A percentile compares a stretch with the other conserved stretches of the same genome.
Evolutionary conservation across 2,329 filamentous ascomycete genomes (phyloP).

Genomic region (Diaporthe batatas): DNA sequence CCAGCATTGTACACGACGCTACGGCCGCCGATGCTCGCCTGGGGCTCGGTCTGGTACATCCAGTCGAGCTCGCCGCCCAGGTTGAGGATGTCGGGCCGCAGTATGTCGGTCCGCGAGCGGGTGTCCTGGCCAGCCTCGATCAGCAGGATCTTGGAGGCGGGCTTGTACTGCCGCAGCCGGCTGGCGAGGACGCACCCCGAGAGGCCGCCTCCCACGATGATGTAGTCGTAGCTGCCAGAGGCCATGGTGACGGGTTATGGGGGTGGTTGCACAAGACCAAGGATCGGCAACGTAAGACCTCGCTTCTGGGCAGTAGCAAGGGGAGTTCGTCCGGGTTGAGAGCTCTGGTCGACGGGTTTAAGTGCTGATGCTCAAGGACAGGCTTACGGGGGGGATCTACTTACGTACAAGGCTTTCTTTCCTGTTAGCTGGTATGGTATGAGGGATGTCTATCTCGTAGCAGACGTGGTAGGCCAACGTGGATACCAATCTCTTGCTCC

Average conservation of each 20-base stretch:
- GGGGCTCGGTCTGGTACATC: slow-evolving; percentile 52
- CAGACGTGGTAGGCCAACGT: background rate
- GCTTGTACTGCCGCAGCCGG: slow-evolving; percentile 46
- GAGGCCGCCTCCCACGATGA: slow-evolving; percentile 55
- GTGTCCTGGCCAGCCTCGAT: slow-evolving; percentile 55
- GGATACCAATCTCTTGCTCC: slow-evolving; percentile 2
- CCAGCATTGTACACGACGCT: slow-evolving; percentile 49
- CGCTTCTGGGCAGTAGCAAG: background rate
- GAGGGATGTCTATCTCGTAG: background rate
- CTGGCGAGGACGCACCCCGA: slow-evolving; percentile 54
- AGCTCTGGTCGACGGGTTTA: background rate
- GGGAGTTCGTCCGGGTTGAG: background rate
- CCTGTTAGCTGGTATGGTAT: background rate
- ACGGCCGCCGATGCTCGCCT: slow-evolving; percentile 47
- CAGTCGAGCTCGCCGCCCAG: slow-evolving; percentile 53
- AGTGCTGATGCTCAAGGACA: slow-evolving; percentile 2
- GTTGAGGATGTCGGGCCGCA: slow-evolving; percentile 47
- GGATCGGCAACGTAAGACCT: background rate
- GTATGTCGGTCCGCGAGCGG: slow-evolving; percentile 46
- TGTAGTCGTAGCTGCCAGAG: slow-evolving; percentile 48
- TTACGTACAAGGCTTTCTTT: background rate
- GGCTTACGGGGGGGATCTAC: background rate
- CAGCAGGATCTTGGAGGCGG: slow-evolving; percentile 51
- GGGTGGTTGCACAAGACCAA: background rate
- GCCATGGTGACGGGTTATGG: slow-evolving; percentile 2